Conservation (phyloP, 2,329 filamentous ascomycete species). For the Emmonsiellopsis sp. region DNA sequence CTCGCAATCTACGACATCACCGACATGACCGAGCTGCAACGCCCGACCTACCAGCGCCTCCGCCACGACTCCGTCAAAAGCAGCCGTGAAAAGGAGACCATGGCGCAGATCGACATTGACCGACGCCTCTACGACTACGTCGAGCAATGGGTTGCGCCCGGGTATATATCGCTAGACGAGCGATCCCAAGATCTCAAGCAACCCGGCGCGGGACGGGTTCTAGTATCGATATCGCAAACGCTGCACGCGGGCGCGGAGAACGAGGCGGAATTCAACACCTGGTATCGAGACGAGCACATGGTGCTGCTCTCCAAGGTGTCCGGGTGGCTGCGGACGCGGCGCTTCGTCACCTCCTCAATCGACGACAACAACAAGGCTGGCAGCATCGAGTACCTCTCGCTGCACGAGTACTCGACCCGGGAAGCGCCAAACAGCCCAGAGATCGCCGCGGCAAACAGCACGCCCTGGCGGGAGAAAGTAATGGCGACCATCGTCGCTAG, state of each 20-base stretch:
- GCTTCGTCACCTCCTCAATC: conserved; percentile 58
- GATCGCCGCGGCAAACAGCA: conserved; percentile 53
- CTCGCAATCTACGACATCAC: conserved; percentile 75
- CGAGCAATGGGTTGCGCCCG: conserved; percentile 41
- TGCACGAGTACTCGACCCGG: conserved; percentile 62
- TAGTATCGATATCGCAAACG: conserved; percentile 53
- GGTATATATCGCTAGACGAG: conserved; percentile 52
- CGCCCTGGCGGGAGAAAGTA: conserved; percentile 52
- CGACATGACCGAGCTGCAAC: conserved; percentile 60
- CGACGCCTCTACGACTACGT: conserved; percentile 63
- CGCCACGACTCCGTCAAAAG: conserved; percentile 42
- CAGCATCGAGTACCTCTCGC: conserved; percentile 45
- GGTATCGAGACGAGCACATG: conserved; percentile 68
- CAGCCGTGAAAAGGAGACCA: conserved; percentile 50
- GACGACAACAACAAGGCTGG: conserved; percentile 42
- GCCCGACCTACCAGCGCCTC: conserved; percentile 55
- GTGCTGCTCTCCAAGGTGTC: conserved; percentile 62
- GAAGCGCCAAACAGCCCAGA: conserved; percentile 60
- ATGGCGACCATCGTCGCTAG: conserved; percentile 49
- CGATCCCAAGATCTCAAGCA: conserved; percentile 38
- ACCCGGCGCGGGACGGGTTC: conserved; percentile 43
- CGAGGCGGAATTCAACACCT: conserved; percentile 51
- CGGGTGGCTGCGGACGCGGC: conserved; percentile 66
- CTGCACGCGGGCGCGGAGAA: conserved; percentile 42
- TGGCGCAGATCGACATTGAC: conserved; percentile 58